These are phyloP conservation scores for Rutidosis leptorrhynchoides DNA, from an alignment of 129 eudicot species.

Conservation along the genomic window DNA sequence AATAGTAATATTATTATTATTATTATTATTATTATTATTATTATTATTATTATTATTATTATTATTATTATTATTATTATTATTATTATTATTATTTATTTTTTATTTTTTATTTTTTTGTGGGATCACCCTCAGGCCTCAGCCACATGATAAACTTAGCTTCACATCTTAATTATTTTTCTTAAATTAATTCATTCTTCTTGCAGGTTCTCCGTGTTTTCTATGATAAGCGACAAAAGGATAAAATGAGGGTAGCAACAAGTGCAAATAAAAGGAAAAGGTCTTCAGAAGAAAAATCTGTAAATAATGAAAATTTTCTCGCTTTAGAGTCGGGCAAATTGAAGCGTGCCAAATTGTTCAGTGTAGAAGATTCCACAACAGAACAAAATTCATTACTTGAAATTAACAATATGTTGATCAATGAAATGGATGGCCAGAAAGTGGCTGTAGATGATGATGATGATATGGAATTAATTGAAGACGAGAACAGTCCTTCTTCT, in stretches of 20 bases:
- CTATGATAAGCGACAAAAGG: slow-evolving; percentile 59
- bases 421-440: slow-evolving; percentile 30
- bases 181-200: slow-evolving; percentile 1
- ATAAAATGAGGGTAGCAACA: slow-evolving; percentile 31
- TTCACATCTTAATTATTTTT: not conserved
- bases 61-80: too few species aligned
- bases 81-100: too few species aligned
- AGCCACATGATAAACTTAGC: slow-evolving; percentile 1
- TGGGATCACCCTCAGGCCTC: not conserved
- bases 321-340: slow-evolving; percentile 27
- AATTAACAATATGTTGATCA: slow-evolving; percentile 24
- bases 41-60: too few species aligned
- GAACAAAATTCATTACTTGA: slow-evolving; percentile 25
- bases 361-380: slow-evolving; percentile 25
- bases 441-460: slow-evolving; percentile 47
- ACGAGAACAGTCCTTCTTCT: slow-evolving; percentile 32
- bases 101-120: too few species aligned
- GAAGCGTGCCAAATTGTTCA: slow-evolving; percentile 24
- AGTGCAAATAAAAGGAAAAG: slow-evolving; percentile 51
- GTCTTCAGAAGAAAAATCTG: slow-evolving; percentile 25
- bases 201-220: slow-evolving; percentile 74
- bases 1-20: too few species aligned
- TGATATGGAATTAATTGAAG: slow-evolving; percentile 42
- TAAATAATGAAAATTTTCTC: slow-evolving; percentile 28
- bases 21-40: too few species aligned